phyloP scores from a whole-genome alignment of 306 rosid genomes.

The Mimosa bimucronata region DNA sequence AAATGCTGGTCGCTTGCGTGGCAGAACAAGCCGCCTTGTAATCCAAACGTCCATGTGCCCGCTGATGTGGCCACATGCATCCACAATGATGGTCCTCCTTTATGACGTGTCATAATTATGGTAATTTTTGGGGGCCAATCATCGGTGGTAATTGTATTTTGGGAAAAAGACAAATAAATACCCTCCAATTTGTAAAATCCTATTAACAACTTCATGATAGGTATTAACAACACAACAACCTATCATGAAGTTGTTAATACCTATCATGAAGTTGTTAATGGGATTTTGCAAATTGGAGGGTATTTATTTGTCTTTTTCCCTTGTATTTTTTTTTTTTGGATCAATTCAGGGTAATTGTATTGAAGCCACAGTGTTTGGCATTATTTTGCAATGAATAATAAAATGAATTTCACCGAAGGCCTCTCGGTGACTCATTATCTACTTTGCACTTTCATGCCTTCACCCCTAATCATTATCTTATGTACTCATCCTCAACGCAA shows the following conservation, averaged over 20 bases:
- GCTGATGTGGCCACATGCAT: conserved; percentile 17
- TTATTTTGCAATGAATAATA: conserved; percentile 6
- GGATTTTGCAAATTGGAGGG: too few relatives aligned
- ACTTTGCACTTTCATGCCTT: background rate
- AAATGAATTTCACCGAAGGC: background rate
- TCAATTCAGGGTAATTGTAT: too few relatives aligned
- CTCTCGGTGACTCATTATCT: background rate
- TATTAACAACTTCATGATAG: too few relatives aligned
- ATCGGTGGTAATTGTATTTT: background rate
- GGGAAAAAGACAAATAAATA: too few relatives aligned
- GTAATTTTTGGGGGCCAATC: background rate
- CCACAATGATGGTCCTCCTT: background rate
- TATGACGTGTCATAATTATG: conserved; percentile 17
- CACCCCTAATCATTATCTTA: background rate
- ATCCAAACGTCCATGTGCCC: conserved; percentile 15
- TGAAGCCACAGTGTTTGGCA: conserved; percentile 15
- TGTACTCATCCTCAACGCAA: background rate
- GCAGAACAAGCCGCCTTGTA: background rate
- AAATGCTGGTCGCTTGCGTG: conserved; percentile 2
- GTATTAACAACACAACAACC: too few relatives aligned
- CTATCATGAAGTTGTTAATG: too few relatives aligned
- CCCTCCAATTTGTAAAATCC: too few relatives aligned
- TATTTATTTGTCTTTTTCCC: too few relatives aligned
- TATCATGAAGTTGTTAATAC: too few relatives aligned
- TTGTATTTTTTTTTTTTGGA: too few relatives aligned